Percentiles rank a stretch among this genome's conserved stretches.
Conservation (phyloP, 2,329 filamentous ascomycete species). For the Colletotrichum salicis region DNA sequence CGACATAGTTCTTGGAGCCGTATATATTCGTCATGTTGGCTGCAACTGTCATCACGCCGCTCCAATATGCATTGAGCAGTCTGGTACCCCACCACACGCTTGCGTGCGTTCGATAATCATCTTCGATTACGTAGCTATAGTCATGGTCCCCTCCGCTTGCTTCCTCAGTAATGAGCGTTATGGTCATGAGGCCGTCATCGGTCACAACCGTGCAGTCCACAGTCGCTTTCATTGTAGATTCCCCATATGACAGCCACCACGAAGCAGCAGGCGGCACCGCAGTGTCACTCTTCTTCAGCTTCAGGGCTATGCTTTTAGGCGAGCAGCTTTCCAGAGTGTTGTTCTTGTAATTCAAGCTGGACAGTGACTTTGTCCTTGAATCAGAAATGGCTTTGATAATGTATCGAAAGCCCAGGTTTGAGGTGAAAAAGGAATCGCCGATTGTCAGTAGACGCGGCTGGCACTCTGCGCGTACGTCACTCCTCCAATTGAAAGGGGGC, state of each 20-base stretch:
- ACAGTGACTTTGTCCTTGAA: neutral
- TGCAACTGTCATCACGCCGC: neutral
- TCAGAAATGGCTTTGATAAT: neutral
- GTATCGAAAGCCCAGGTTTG: neutral
- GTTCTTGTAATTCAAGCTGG: neutral
- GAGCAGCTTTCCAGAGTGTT: neutral
- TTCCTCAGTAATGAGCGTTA: neutral
- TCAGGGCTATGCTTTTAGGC: neutral
- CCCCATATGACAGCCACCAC: neutral
- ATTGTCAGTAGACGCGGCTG: neutral
- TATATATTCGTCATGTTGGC: neutral
- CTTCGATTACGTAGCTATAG: conserved; percentile 10
- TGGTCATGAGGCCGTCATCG: neutral
- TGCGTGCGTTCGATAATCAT: neutral
- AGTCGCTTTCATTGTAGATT: neutral
- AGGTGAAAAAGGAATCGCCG: neutral
- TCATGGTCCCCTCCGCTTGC: neutral
- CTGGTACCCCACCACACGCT: neutral
- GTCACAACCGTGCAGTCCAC: neutral
- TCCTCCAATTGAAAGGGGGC: neutral
- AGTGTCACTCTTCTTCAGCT: neutral
- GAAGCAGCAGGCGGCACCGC: neutral
- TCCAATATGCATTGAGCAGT: conserved; percentile 33
- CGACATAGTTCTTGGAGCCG: neutral
- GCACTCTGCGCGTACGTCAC: neutral